These are phyloP conservation scores for Camelina hispida DNA, from an alignment of 345 rosid genomes.

Conservation along the genomic window DNA sequence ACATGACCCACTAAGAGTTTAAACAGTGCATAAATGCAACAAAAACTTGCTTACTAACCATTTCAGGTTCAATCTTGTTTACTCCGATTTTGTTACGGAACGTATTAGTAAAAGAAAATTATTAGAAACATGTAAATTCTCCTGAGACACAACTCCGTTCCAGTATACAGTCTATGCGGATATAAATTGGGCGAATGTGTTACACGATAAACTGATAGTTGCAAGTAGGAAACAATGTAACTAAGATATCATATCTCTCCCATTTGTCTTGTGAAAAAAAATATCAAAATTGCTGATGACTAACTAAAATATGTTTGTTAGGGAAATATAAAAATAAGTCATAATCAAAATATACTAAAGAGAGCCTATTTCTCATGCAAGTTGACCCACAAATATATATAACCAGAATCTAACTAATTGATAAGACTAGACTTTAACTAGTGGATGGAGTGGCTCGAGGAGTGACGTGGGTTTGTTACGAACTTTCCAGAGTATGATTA, in stretches of 20 bases:
- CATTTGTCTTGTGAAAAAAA: background rate
- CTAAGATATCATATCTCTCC: background rate
- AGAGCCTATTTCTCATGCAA: conserved; percentile 32
- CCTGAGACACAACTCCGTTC: background rate
- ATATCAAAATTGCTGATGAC: conserved; percentile 3
- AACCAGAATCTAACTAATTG: conserved; percentile 45
- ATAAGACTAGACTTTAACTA: conserved; percentile 35
- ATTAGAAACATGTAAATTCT: background rate
- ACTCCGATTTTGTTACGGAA: background rate
- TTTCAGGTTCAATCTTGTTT: background rate
- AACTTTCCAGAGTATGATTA: conserved; percentile 28
- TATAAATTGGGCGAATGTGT: background rate
- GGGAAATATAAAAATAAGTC: background rate
- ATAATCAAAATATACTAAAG: conserved; percentile 16
- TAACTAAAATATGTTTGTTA: background rate
- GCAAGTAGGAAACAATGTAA: background rate
- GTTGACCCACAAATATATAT: conserved; percentile 46
- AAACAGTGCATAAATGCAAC: background rate
- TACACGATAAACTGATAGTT: too few species aligned
- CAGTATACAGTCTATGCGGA: too few species aligned
- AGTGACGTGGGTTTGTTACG: conserved; percentile 46
- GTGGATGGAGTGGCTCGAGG: conserved; percentile 75
- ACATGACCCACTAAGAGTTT: background rate
- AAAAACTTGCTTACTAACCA: background rate
- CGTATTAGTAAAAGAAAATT: too few species aligned